Percentiles rank a stretch among this genome's conserved stretches.
Conservation (phyloP, 352 stramenopile species). For the Phytophthora rubi region DNA sequence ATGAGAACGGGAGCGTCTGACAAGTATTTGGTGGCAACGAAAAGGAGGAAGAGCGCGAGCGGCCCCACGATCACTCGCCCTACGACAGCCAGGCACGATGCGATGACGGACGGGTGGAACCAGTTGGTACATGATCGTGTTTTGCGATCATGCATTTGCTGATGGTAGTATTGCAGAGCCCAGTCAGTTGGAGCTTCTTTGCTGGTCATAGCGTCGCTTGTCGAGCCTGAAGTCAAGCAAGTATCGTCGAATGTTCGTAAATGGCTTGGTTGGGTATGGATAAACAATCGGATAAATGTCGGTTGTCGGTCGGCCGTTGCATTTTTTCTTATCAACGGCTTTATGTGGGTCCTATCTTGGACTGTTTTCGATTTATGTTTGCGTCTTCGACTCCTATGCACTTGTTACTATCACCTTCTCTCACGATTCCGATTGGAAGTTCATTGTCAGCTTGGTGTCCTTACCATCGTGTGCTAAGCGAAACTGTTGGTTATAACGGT, state of each 20-base stretch:
- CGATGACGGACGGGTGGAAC: conserved; percentile 3
- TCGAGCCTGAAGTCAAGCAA: not conserved
- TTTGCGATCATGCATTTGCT: not conserved
- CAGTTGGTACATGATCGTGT: not conserved
- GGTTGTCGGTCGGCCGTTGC: too few species aligned
- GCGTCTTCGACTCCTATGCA: too few species aligned
- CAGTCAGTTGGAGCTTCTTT: not conserved
- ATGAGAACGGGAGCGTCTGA: conserved; percentile 3
- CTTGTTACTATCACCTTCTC: too few species aligned
- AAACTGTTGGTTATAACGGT: too few species aligned
- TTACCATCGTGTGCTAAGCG: too few species aligned
- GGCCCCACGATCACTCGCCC: conserved; percentile 1
- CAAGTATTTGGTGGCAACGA: not conserved
- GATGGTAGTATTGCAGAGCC: not conserved
- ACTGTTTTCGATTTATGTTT: too few species aligned
- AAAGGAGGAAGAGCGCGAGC: not conserved
- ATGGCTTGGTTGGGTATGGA: not conserved
- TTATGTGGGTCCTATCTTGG: too few species aligned
- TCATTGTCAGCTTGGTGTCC: too few species aligned
- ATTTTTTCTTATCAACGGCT: too few species aligned
- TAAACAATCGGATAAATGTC: too few species aligned
- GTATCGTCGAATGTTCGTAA: not conserved
- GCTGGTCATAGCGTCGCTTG: not conserved
- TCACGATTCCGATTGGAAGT: too few species aligned
- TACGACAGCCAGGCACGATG: not conserved